Percentiles rank a stretch among this genome's conserved stretches.
Conservation (phyloP, 2,329 filamentous ascomycete genomes). For the Pestalotiopsis sp. region DNA sequence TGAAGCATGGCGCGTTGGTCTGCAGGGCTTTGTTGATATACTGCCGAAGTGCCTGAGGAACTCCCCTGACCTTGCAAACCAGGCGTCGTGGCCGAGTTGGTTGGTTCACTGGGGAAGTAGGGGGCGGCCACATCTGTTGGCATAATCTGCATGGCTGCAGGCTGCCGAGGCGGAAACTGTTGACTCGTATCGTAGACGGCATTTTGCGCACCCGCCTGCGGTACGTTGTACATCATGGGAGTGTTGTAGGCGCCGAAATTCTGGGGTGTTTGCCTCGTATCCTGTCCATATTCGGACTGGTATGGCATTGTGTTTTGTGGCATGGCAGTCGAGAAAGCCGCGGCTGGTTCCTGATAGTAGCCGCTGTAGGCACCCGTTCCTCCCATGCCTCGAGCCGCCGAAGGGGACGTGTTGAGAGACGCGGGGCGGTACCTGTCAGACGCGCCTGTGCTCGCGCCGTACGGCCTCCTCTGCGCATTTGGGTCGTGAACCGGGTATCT, state of each 20-base stretch:
- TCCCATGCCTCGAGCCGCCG: slow-evolving; percentile 54
- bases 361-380: slow-evolving; percentile 58
- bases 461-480: slow-evolving; percentile 49
- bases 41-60: slow-evolving; percentile 52
- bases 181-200: slow-evolving; percentile 76
- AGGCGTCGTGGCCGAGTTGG: slow-evolving; percentile 61
- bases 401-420: slow-evolving; percentile 51
- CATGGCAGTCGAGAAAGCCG: slow-evolving; percentile 59
- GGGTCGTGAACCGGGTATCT: slow-evolving; percentile 56
- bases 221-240: slow-evolving; percentile 80
- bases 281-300: slow-evolving; percentile 67
- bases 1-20: slow-evolving; percentile 59
- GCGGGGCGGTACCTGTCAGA: slow-evolving; percentile 56
- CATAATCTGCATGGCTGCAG: slow-evolving; percentile 78
- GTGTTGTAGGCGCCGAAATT: slow-evolving; percentile 62
- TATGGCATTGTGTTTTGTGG: slow-evolving; percentile 53
- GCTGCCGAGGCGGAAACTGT: slow-evolving; percentile 76
- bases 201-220: slow-evolving; percentile 62
- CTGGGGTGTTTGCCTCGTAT: slow-evolving; percentile 55
- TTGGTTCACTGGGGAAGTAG: slow-evolving; percentile 74
- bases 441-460: slow-evolving; percentile 41
- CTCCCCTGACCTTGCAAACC: slow-evolving; percentile 53
- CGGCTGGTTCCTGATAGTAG: slow-evolving; percentile 60
- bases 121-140: slow-evolving; percentile 67
- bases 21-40: slow-evolving; percentile 68